These are phyloP conservation scores for Colletotrichum euphorbiae DNA, from an alignment of 2,329 filamentous ascomycete genomes.

Conservation along the genomic window DNA sequence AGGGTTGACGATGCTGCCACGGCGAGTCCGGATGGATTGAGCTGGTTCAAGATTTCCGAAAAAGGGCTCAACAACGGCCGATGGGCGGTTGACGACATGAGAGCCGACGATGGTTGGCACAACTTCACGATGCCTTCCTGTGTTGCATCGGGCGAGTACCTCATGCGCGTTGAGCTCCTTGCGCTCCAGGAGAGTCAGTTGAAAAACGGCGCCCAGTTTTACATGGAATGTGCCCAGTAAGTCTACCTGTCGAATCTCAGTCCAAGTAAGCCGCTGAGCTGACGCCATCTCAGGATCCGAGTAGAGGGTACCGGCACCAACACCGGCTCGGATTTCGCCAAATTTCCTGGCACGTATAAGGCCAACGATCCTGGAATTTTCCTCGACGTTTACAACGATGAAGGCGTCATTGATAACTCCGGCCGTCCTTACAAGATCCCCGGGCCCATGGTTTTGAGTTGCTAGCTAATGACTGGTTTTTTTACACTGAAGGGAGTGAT, in stretches of 20 bases:
- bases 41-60: constrained; percentile 65
- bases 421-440: constrained; percentile 50
- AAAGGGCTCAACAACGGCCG: constrained; percentile 47
- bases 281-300: constrained; percentile 48
- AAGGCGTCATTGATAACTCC: constrained; percentile 35
- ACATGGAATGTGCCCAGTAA: constrained; percentile 43
- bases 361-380: constrained; percentile 50
- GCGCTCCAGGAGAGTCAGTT: constrained; percentile 52
- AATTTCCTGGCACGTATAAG: constrained; percentile 52
- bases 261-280: constrained; percentile 5
- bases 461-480: background rate
- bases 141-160: constrained; percentile 54
- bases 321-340: constrained; percentile 44
- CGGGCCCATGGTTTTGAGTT: constrained; percentile 42
- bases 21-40: constrained; percentile 49
- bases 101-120: constrained; percentile 44
- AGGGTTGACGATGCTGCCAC: constrained; percentile 59
- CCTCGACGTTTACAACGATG: constrained; percentile 47
- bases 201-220: constrained; percentile 42
- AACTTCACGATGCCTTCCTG: constrained; percentile 52
- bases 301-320: constrained; percentile 48
- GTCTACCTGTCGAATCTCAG: constrained; percentile 35
- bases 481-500: background rate
- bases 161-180: constrained; percentile 56
- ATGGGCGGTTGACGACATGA: constrained; percentile 46